These are phyloP conservation scores for Cercospora citrullina DNA, from an alignment of 2,329 filamentous ascomycete species.

Conservation along the genomic window DNA sequence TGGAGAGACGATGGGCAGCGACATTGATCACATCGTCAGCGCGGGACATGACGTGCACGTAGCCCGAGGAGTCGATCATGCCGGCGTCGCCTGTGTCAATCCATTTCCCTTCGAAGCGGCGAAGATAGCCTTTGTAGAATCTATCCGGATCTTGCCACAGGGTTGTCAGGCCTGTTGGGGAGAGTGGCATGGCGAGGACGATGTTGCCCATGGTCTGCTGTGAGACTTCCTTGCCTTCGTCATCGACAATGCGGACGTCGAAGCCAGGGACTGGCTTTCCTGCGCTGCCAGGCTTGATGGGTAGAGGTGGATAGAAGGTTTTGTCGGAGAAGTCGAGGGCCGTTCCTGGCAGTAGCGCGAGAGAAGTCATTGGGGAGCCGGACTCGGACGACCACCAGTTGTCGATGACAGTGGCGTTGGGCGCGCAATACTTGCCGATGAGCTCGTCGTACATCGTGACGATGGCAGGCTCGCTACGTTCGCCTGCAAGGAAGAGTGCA, in stretches of 20 bases:
- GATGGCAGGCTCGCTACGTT: conserved; percentile 84
- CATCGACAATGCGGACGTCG: conserved; percentile 80
- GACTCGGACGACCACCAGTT: conserved; percentile 76
- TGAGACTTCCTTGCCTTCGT: conserved; percentile 69
- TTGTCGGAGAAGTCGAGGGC: conserved; percentile 55
- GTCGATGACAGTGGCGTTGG: conserved; percentile 64
- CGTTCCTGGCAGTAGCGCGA: conserved; percentile 63
- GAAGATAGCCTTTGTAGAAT: conserved; percentile 82
- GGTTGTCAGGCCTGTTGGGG: conserved; percentile 81
- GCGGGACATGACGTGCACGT: conserved; percentile 59
- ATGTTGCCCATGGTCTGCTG: conserved; percentile 83
- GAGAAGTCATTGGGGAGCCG: conserved; percentile 66
- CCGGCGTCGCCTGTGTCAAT: conserved; percentile 90
- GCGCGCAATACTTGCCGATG: conserved; percentile 64
- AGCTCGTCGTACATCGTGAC: conserved; percentile 77
- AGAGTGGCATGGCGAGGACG: conserved; percentile 77
- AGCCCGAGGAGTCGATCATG: conserved; percentile 73
- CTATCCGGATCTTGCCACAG: conserved; percentile 83
- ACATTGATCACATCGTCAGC: conserved; percentile 92
- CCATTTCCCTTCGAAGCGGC: conserved; percentile 78
- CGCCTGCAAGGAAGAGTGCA: conserved; percentile 82
- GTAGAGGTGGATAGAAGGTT: conserved; percentile 51
- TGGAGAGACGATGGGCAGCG: conserved; percentile 88
- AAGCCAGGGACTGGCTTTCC: conserved; percentile 92
- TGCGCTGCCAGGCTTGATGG: conserved; percentile 79